A percentile compares a stretch with the other conserved stretches of the same genome.
Evolutionary conservation across 768 basidiomycete genomes (phyloP).

Genomic region (Albatrellus ellisii): DNA sequence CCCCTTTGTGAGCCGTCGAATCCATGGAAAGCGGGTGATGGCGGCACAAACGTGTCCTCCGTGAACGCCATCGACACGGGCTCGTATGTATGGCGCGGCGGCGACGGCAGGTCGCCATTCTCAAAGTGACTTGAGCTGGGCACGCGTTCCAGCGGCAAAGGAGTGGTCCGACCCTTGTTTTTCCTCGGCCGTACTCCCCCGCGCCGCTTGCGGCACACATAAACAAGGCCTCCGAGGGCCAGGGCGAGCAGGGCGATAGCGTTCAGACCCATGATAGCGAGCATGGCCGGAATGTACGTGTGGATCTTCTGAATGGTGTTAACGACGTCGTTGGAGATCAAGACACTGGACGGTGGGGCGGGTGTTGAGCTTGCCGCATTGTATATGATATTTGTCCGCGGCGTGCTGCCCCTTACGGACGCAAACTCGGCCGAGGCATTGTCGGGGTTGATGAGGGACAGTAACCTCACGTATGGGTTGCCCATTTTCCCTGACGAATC

Average conservation of each 20-base stretch:
- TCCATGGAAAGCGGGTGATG: conserved; percentile 20
- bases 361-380: conserved; percentile 28
- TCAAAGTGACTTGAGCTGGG: conserved; percentile 11
- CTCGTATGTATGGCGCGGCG: conserved; percentile 39
- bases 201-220: conserved; percentile 36
- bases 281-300: conserved; percentile 56
- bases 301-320: conserved; percentile 49
- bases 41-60: conserved; percentile 25
- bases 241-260: conserved; percentile 53
- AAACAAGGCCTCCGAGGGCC: conserved; percentile 36
- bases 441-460: conserved; percentile 55
- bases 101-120: conserved; percentile 7
- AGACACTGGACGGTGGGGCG: conserved; percentile 30
- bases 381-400: conserved; percentile 59
- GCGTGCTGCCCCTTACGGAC: conserved; percentile 45
- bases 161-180: conserved; percentile 33
- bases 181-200: conserved; percentile 23
- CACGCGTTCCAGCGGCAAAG: conserved; percentile 40
- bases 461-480: conserved; percentile 64
- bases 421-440: conserved; percentile 64
- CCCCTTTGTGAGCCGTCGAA: neutral
- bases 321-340: conserved; percentile 44
- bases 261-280: conserved; percentile 69
- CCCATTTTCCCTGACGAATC: conserved; percentile 51
- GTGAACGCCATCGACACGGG: conserved; percentile 50